Conservation (phyloP, 225 moss, liverwort and hornwort species). For the Takakia lepidozioides region DNA sequence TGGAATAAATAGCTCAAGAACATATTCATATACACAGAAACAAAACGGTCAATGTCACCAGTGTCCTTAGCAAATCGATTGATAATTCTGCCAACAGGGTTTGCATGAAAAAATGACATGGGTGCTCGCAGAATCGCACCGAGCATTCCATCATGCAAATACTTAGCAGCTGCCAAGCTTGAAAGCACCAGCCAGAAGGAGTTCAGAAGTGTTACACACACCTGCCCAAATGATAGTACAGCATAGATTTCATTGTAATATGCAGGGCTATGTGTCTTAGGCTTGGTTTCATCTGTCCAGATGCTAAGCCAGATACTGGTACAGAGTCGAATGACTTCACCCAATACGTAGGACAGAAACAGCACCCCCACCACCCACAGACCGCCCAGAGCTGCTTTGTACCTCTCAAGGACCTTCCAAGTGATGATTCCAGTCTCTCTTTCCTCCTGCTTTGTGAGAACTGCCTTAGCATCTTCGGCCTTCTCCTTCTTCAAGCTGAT, state of each 20-base stretch:
- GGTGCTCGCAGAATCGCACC: conserved; percentile 51
- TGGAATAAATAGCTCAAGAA: conserved; percentile 58
- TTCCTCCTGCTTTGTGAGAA: conserved; percentile 67
- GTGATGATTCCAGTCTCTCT: conserved; percentile 66
- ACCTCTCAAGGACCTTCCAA: conserved; percentile 44
- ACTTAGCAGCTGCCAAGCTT: conserved; percentile 47
- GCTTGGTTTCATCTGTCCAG: conserved; percentile 58
- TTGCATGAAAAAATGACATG: conserved; percentile 71
- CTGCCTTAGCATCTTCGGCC: conserved; percentile 22
- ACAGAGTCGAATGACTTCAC: conserved; percentile 52
- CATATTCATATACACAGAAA: conserved; percentile 59
- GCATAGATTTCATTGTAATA: conserved; percentile 70
- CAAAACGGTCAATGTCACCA: conserved; percentile 68
- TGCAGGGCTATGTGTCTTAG: conserved; percentile 23
- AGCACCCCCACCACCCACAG: conserved; percentile 43
- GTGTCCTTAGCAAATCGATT: conserved; percentile 73
- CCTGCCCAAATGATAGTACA: conserved; percentile 52
- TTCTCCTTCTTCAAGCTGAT: conserved; percentile 33
- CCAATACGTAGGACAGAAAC: conserved; percentile 45
- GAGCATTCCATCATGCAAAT: conserved; percentile 59
- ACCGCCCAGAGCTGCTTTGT: conserved; percentile 52
- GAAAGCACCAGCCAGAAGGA: conserved; percentile 62
- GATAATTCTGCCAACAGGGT: conserved; percentile 66
- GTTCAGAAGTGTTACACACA: conserved; percentile 48
- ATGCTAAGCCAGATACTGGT: conserved; percentile 67